Evolutionary conservation across 345 rosid species (phyloP), one percentile per base, ranked within the genome.

Genomic region (Arabidopsis arenosa): DNA sequence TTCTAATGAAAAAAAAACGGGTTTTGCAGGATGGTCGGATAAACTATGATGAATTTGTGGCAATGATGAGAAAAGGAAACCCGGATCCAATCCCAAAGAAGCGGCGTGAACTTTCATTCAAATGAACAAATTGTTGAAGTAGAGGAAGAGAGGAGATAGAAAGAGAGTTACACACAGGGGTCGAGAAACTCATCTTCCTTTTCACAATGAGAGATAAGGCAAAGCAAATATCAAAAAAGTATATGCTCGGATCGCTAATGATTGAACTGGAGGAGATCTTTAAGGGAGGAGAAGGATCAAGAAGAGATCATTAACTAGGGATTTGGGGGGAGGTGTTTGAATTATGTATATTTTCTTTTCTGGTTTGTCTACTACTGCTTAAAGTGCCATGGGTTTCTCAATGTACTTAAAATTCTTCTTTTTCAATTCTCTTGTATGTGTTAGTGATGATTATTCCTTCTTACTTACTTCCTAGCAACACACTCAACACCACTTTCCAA

Each of bases 41-140:
- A 74, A 90, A 92, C 83, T 95, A 95, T 17, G 97, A 92, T 30
- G 99, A 95, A 70, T 95, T 95, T 47, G 97, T 89, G 72, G 96
- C 97, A 2, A 95, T 95, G 97, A 95, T 95, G 99, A 86, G 85
- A 79, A 95, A 92, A 89, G 99, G 97, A 73, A 95, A 88, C 76
- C 91, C 89, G 0, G 96, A 90, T 63, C 87, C 86, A 3, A 82
- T 87, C 65, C 92, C 91, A 18, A 95, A 92, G 85, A 95, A 92
- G 83, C 83, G 99, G 68, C 97, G 99, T 13, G 91, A 90, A 6
- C 77, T 81, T 17, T 78, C 85, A 55, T 73, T 83, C 48, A 80
- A 79, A 85, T 51, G 45, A 56, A 14, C 32, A 2, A 33, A 44
- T 0, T 12, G 41, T 59, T 36, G 66, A 77, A 36, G 53, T 71